These are phyloP conservation scores for Chlamydomonas incerta DNA, from an alignment of 139 green algal genomes.

Conservation along the genomic window DNA sequence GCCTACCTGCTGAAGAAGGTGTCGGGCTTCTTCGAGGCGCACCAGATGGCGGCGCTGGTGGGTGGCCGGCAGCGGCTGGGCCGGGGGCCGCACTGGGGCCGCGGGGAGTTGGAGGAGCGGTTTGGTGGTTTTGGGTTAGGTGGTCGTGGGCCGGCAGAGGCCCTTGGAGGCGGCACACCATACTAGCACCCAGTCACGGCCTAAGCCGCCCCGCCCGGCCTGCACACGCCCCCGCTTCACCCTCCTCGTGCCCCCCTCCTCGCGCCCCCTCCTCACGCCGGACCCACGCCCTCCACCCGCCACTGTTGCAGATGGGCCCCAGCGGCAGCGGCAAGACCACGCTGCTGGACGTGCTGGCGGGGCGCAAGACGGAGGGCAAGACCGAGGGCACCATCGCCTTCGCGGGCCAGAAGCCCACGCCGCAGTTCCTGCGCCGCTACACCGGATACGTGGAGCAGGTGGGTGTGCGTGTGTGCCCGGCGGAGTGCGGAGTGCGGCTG, in stretches of 20 bases:
- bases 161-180: too few species aligned
- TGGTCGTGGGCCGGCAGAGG: too few species aligned
- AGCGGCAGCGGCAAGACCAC: conserved; percentile 79
- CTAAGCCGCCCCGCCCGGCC: too few species aligned
- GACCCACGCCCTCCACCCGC: not conserved
- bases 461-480: not conserved
- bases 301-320: conserved; percentile 66
- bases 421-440: conserved; percentile 77
- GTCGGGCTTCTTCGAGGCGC: conserved; percentile 68
- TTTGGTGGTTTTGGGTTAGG: too few species aligned
- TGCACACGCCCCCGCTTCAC: too few species aligned
- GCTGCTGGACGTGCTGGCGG: conserved; percentile 69
- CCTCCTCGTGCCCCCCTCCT: too few species aligned
- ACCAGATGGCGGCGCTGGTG: conserved; percentile 80
- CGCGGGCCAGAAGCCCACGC: conserved; percentile 72
- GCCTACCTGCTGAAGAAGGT: conserved; percentile 72
- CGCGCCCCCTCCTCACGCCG: too few species aligned
- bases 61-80: not conserved
- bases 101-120: too few species aligned
- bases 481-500: not conserved
- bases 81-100: too few species aligned
- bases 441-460: conserved; percentile 73
- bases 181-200: too few species aligned
- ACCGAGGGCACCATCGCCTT: conserved; percentile 74
- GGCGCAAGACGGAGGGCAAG: conserved; percentile 65